A percentile compares a stretch with the other conserved stretches of the same genome.
phyloP scores from a whole-genome alignment of 2,329 filamentous ascomycete species.

The Cercospora zeina region DNA sequence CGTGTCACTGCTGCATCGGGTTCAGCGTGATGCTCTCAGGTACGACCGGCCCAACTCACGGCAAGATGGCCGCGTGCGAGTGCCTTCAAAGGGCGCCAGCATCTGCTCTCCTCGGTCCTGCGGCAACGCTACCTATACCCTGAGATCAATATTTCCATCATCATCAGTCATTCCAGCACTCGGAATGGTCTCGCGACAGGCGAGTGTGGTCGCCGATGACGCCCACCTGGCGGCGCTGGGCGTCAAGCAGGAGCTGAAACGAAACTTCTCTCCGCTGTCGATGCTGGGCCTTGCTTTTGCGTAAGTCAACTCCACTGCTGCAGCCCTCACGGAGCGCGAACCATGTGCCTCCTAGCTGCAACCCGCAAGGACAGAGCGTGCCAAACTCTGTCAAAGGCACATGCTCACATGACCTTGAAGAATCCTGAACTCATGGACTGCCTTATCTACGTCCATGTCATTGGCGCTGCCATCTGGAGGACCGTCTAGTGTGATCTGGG shows the following conservation, averaged over 20 bases:
- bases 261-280: constrained; percentile 59
- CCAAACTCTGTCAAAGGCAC: neutral
- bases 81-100: constrained; percentile 16
- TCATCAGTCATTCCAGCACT: neutral
- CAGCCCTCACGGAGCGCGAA: too few species aligned
- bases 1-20: constrained; percentile 2
- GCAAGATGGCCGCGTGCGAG: constrained; percentile 2
- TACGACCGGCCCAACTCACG: constrained; percentile 1
- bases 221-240: constrained; percentile 57
- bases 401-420: neutral
- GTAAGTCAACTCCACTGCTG: neutral
- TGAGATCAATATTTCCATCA: neutral
- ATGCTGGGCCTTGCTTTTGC: constrained; percentile 65
- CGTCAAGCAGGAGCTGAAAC: constrained; percentile 58
- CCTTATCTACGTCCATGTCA: constrained; percentile 58
- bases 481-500: constrained; percentile 71
- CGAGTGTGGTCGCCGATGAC: constrained; percentile 45
- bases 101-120: neutral
- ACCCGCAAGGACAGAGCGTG: neutral
- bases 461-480: constrained; percentile 70
- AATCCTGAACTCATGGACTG: constrained; percentile 65
- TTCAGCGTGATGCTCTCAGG: constrained; percentile 10
- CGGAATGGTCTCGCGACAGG: constrained; percentile 12
- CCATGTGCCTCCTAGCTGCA: neutral
- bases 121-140: neutral